A percentile compares a stretch with the other conserved stretches of the same genome.
Conservation (phyloP, 331 rosid species). For the Stylosanthes scabra region DNA sequence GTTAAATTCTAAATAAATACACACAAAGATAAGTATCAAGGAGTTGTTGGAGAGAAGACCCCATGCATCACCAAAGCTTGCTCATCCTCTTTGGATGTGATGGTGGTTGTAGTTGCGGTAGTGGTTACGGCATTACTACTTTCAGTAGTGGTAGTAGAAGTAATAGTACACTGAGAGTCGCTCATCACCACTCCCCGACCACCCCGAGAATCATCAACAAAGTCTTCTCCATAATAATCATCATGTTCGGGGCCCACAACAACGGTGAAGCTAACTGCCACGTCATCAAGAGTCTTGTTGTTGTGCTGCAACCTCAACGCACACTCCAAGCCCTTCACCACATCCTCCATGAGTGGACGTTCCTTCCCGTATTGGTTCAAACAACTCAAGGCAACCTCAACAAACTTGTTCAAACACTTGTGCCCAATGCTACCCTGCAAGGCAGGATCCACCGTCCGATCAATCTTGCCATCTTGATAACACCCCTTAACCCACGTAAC, state of each 20-base stretch:
- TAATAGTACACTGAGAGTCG: not conserved
- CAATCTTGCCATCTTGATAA: constrained; percentile 15
- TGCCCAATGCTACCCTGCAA: constrained; percentile 22
- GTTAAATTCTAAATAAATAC: too few relatives aligned
- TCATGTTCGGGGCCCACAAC: not conserved
- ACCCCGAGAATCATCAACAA: too few relatives aligned
- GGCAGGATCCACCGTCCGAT: constrained; percentile 38
- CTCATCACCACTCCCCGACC: not conserved
- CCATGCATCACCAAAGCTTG: constrained; percentile 39
- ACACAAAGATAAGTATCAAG: too few relatives aligned
- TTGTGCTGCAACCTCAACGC: constrained; percentile 14
- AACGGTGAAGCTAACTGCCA: not conserved
- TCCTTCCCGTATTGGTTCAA: constrained; percentile 39
- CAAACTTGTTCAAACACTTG: constrained; percentile 38
- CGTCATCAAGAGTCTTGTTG: constrained; percentile 1
- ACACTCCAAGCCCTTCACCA: constrained; percentile 33
- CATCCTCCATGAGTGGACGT: constrained; percentile 43
- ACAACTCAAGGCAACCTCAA: constrained; percentile 39
- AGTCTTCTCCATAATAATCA: not conserved
- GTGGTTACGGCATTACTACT: too few relatives aligned
- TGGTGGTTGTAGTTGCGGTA: not conserved
- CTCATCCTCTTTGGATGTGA: constrained; percentile 31
- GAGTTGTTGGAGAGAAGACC: constrained; percentile 8
- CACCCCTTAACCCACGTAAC: constrained; percentile 35
- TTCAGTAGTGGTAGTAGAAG: too few relatives aligned